Conservation (phyloP, 106 monocot species). For the Allium fistulosum region DNA sequence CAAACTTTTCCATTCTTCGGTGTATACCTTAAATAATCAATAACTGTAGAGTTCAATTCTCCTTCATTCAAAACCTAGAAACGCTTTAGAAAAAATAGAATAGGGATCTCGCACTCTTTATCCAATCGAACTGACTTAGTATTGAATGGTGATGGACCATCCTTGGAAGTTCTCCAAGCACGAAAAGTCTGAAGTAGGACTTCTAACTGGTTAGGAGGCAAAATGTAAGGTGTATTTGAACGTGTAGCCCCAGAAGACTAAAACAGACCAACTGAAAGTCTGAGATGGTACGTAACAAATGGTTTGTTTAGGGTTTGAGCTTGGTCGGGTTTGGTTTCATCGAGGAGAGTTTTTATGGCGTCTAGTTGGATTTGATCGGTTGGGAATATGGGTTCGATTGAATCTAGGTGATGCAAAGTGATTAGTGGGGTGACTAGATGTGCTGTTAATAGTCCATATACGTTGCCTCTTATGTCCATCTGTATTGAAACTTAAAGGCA, state of each 20-base stretch:
- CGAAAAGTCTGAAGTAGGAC: conserved; percentile 50
- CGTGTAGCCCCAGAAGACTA: conserved; percentile 88
- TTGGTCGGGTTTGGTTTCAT: conserved; percentile 39
- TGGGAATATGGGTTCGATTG: conserved; percentile 40
- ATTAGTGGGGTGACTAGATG: conserved; percentile 80
- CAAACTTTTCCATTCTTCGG: conserved; percentile 4
- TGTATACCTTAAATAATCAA: conserved; percentile 19
- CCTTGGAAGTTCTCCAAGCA: conserved; percentile 42
- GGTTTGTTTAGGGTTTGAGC: conserved; percentile 49
- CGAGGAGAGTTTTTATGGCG: conserved; percentile 27
- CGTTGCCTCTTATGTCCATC: conserved; percentile 67
- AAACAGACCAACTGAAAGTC: conserved; percentile 49
- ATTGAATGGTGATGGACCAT: conserved; percentile 80
- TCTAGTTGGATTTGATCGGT: conserved; percentile 21
- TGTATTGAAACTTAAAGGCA: neutral
- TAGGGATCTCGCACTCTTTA: conserved; percentile 31
- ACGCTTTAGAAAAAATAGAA: conserved; percentile 38
- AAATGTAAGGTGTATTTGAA: conserved; percentile 48
- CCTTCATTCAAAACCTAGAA: conserved; percentile 2
- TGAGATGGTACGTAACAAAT: conserved; percentile 50
- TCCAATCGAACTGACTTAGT: conserved; percentile 12
- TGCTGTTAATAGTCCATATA: conserved; percentile 72
- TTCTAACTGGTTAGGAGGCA: conserved; percentile 30
- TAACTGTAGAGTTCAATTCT: conserved; percentile 12
- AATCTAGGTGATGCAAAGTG: conserved; percentile 75